These are phyloP conservation scores for Torulaspora delbrueckii DNA, from an alignment of 805 yeast genomes.

Conservation along the genomic window DNA sequence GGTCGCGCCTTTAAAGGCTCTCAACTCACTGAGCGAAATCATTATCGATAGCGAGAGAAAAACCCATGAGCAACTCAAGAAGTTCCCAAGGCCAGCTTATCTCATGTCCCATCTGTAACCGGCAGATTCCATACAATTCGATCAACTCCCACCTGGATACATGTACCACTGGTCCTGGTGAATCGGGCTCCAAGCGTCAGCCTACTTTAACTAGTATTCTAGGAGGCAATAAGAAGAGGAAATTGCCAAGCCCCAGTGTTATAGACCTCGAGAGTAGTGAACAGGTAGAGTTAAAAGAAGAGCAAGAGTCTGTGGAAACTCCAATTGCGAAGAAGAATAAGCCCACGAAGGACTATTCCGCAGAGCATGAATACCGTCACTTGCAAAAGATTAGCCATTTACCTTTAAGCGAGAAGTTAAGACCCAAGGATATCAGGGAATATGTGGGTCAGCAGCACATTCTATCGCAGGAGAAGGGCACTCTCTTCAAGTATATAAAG, in stretches of 20 bases:
- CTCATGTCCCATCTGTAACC: constrained; percentile 32
- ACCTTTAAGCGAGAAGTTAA: constrained; percentile 71
- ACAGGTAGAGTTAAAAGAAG: background rate
- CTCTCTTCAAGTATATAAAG: constrained; percentile 58
- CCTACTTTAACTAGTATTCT: constrained; percentile 21
- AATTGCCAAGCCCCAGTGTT: background rate
- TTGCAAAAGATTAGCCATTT: constrained; percentile 30
- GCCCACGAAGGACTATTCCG: background rate
- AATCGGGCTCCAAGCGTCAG: constrained; percentile 9
- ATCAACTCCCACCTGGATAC: constrained; percentile 33
- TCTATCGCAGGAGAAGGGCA: constrained; percentile 55
- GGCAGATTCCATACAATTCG: constrained; percentile 21
- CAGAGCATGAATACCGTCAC: constrained; percentile 22
- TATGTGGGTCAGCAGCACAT: constrained; percentile 85
- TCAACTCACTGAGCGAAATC: background rate
- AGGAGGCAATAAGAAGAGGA: constrained; percentile 9
- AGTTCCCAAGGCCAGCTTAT: constrained; percentile 22
- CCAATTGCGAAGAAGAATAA: background rate
- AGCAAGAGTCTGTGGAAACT: background rate
- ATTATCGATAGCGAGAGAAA: background rate
- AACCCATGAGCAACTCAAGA: constrained; percentile 6
- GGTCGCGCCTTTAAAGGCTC: background rate
- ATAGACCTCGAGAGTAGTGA: constrained; percentile 3
- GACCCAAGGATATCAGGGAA: constrained; percentile 67
- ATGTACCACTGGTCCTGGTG: constrained; percentile 16